Evolutionary conservation across 352 stramenopile genomes (phyloP), one percentile per base, ranked within the genome.

Genomic region (Lagenidium sp.): DNA sequence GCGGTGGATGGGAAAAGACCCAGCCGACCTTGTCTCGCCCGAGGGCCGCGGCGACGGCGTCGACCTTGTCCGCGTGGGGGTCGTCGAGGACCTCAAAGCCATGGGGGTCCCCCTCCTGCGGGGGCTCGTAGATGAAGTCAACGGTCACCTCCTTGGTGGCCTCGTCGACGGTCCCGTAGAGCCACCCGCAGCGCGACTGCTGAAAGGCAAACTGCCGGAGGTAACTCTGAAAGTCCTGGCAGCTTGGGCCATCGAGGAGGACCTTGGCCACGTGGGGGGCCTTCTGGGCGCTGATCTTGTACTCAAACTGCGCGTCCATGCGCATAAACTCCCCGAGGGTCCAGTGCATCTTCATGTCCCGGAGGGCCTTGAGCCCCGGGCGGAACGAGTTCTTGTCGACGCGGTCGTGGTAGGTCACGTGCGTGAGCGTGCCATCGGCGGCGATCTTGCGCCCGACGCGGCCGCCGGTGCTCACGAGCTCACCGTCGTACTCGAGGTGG

Each of bases 341-440:
- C 96, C 96, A 99, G 53, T 97, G 72, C 94, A 98, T 99, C 71
- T 99, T 99, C 82, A 99, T 99, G 60, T 97, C 91, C 2, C 95
- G 73, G 36, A 99, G 64, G 24, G 95, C 67, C 60, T 98, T 87
- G 68, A 98, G 84, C 6, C 96, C 96, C 10, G 95, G 95, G 18
- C 96, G 82, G 65, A 98, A 99, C 30, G 63, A 87, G 50, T 71
- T 94, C 63, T 84, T 80, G 54, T 68, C 70, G 22, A 73, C 65
- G 44, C 62, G 73, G 41, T 86, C 76, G 50, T 87, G 64, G 55
- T 89, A 86, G 36, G 64, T 68, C 36, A 88, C 77, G 24, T 80
- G 79, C 24, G 75, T 85, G 40, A 94, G 65, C 34, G 74, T 80
- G 23, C 82, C 82, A 32, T 94, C 82, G 32, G 82, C 77, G 10